These are phyloP conservation scores for Mitragyna speciosa DNA, from an alignment of 257 asterid genomes.

Conservation along the genomic window DNA sequence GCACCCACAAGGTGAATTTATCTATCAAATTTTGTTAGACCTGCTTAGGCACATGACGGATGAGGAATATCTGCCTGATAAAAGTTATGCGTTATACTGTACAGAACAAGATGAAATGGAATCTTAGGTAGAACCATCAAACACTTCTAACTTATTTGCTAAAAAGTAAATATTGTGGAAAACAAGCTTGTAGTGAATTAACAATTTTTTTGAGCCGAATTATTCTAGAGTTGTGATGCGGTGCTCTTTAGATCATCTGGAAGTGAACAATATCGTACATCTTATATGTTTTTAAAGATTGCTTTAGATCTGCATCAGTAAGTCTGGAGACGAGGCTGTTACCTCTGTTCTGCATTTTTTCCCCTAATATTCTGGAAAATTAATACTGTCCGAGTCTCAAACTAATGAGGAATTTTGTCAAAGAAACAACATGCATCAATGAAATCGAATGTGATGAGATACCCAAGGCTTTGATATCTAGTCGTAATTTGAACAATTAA, in stretches of 20 bases:
- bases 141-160: not conserved
- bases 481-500: not conserved
- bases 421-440: not conserved
- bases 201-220: not conserved
- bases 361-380: not conserved
- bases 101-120: not conserved
- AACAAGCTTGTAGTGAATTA: not conserved
- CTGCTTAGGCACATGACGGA: conserved; percentile 65
- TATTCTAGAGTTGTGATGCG: not conserved
- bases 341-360: not conserved
- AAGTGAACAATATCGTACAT: not conserved
- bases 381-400: not conserved
- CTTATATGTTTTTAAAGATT: not conserved
- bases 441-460: not conserved
- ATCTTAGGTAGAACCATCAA: not conserved
- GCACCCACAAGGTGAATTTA: conserved; percentile 50
- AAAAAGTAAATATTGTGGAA: not conserved
- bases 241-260: not conserved
- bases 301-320: not conserved
- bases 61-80: conserved; percentile 41
- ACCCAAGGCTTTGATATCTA: not conserved
- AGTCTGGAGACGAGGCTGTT: not conserved
- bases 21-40: conserved; percentile 32
- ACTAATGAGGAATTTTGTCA: not conserved
- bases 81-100: not conserved